phyloP scores from a whole-genome alignment of 257 asterid species.

The Nicotiana undulata region DNA sequence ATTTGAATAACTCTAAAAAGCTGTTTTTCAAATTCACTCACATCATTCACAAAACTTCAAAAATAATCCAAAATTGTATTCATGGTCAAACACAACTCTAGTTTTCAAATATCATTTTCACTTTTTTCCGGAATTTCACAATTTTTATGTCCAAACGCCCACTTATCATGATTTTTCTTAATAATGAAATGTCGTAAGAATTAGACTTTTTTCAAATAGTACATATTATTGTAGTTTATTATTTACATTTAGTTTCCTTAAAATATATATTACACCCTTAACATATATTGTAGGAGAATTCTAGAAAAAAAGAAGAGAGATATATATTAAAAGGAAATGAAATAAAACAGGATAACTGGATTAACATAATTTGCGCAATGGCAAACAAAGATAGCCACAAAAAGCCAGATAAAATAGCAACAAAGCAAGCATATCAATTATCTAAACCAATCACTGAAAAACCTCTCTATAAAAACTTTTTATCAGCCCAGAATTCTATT shows the following conservation, averaged over 20 bases:
- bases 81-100: too few species aligned
- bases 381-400: background rate
- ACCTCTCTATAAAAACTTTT: background rate
- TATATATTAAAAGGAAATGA: background rate
- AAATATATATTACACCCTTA: background rate
- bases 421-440: background rate
- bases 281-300: too few species aligned
- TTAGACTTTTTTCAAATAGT: background rate
- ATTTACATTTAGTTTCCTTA: background rate
- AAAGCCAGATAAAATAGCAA: background rate
- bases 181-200: background rate
- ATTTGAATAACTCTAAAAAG: too few species aligned
- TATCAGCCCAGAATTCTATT: background rate
- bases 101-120: too few species aligned
- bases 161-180: too few species aligned
- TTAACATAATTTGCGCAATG: background rate
- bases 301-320: background rate
- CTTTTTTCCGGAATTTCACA: too few species aligned
- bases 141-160: too few species aligned
- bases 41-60: too few species aligned
- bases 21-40: too few species aligned
- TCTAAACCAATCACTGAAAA: background rate
- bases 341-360: background rate
- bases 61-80: too few species aligned
- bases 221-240: background rate